These are phyloP conservation scores for Choiromyces venosus DNA, from an alignment of 495 filamentous ascomycete species.

Conservation along the genomic window DNA sequence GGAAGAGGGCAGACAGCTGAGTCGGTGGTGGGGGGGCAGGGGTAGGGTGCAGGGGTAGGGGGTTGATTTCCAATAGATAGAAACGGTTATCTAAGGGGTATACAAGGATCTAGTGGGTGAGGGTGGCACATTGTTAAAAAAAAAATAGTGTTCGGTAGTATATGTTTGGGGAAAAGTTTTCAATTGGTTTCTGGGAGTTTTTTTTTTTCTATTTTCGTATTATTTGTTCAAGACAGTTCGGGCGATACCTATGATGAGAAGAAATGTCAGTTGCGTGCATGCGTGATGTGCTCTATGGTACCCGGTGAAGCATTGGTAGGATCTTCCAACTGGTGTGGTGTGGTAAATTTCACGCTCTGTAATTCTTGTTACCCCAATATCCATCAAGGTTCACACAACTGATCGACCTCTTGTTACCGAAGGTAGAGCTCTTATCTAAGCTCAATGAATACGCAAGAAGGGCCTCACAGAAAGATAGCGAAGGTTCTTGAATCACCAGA, in stretches of 20 bases:
- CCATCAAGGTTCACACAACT: background rate
- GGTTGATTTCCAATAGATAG: background rate
- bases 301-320: background rate
- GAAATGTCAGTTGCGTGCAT: background rate
- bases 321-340: background rate
- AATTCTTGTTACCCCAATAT: background rate
- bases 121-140: background rate
- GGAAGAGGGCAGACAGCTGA: constrained; percentile 37
- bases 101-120: background rate
- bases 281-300: background rate
- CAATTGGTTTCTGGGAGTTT: background rate
- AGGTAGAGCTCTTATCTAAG: background rate
- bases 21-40: background rate
- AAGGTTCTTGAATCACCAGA: background rate
- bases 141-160: background rate
- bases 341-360: background rate
- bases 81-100: background rate
- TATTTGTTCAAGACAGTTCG: background rate
- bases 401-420: background rate
- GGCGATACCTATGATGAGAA: background rate
- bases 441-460: background rate
- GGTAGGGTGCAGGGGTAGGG: background rate
- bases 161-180: background rate
- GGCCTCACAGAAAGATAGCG: background rate
- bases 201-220: background rate